Evolutionary conservation across 805 yeast genomes (phyloP), one percentile per base, ranked within the genome.

Genomic region (Zygosaccharomyces rouxii): DNA sequence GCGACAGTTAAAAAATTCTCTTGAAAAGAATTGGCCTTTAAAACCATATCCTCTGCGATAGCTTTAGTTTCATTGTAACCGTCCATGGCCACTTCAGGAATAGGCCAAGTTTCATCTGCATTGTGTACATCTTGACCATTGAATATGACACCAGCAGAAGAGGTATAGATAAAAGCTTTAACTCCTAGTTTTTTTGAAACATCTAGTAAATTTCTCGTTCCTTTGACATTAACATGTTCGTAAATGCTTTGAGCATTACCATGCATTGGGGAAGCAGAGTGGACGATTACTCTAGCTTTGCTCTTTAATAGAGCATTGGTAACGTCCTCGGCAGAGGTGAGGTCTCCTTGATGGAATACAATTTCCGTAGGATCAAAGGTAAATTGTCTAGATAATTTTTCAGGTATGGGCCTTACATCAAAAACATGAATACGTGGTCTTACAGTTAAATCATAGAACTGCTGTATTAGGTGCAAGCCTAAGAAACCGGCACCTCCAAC

Each of bases 401-500:
- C 85, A 4, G 97, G 97, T 38, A 89, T 68, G 23, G 94, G 95
- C 57, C 98, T 83, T 38, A 94, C 82, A 67, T 94, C 99, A 63
- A 94, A 87, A 14, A 94, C 95, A 60, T 83, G 85, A 51, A 94
- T 85, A 38, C 76, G 67, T 7, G 96, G 90, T 39, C 79, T 71
- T 19, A 94, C 86, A 11, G 76, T 61, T 31, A 76, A 70, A 40
- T 76, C 75, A 71, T 79, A 78, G 67, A 90, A 92, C 66, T 88
- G 94, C 59, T 90, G 90, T 38, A 94, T 81, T 55, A 94, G 72
- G 57, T 94, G 99, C 40, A 89, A 79, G 2, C 99, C 99, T 18
- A 94, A 76, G 57, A 94, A 94, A 0, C 99, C 99, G 4, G 97
- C 73, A 7, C 99, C 99, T 43, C 99, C 99, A n/a, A 94, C 80